Percentiles rank a stretch among this genome's conserved stretches.
Conservation (phyloP, 352 stramenopile species). For the Globisporangium irregulare region DNA sequence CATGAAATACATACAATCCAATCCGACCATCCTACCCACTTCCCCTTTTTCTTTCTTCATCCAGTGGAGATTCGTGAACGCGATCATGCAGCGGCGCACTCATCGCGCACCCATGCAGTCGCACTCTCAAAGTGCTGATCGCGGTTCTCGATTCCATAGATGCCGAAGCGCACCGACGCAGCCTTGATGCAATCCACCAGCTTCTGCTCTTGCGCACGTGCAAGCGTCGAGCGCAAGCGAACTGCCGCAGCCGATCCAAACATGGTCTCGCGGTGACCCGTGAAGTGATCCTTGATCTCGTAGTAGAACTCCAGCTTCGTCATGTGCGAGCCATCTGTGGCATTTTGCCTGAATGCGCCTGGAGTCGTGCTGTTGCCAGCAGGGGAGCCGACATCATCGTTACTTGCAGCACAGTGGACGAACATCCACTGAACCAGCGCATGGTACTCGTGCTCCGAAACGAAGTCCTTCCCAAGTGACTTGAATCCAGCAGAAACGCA, state of each 20-base stretch:
- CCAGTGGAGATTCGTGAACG: not conserved
- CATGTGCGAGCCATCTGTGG: slow-evolving; percentile 28
- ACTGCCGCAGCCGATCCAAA: slow-evolving; percentile 12
- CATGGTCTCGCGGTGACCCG: slow-evolving; percentile 14
- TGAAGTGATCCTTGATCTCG: slow-evolving; percentile 42
- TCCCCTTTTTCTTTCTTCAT: not conserved
- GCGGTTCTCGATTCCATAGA: not conserved
- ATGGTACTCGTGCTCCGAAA: not conserved
- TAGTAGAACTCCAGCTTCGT: slow-evolving; percentile 55
- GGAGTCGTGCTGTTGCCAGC: not conserved
- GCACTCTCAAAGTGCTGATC: not conserved
- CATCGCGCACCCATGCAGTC: not conserved
- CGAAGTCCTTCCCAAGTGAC: not conserved
- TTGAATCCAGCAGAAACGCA: not conserved
- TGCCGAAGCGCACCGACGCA: not conserved
- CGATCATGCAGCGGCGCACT: not conserved
- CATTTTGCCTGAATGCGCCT: not conserved
- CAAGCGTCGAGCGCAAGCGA: not conserved
- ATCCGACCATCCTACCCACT: not conserved
- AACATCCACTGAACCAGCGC: not conserved
- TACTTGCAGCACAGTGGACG: not conserved
- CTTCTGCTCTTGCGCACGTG: not conserved
- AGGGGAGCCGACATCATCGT: not conserved
- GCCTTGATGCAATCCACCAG: slow-evolving; percentile 2
- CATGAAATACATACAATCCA: slow-evolving; percentile 4